Conservation (phyloP, 805 yeast genomes). For the Starmera caribaea region DNA sequence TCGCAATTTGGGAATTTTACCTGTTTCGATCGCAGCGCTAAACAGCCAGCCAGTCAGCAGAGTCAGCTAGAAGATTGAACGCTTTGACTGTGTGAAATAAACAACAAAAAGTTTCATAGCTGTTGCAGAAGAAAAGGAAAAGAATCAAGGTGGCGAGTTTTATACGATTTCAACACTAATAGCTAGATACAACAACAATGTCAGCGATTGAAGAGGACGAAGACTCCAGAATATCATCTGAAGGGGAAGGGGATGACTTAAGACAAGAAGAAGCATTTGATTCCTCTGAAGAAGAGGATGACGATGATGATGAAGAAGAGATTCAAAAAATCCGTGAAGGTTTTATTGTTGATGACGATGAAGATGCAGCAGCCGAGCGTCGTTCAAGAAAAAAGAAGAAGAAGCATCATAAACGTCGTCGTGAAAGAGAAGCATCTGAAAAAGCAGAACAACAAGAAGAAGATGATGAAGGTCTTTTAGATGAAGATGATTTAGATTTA, state of each 20-base stretch:
- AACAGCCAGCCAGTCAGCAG: too few relatives aligned
- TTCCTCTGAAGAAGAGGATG: conserved; percentile 87
- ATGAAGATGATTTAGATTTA: conserved; percentile 91
- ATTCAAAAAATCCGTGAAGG: conserved; percentile 78
- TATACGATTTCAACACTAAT: too few relatives aligned
- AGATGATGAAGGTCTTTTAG: conserved; percentile 61
- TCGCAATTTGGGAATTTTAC: too few relatives aligned
- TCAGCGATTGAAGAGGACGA: conserved; percentile 13
- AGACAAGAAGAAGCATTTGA: conserved; percentile 32
- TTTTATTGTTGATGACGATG: conserved; percentile 89
- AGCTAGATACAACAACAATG: conserved; percentile 4
- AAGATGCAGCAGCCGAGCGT: conserved; percentile 41
- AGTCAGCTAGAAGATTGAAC: too few relatives aligned
- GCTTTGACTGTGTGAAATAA: too few relatives aligned
- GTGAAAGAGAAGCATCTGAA: background rate
- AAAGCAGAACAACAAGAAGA: conserved; percentile 30
- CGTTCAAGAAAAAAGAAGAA: conserved; percentile 26
- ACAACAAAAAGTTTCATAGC: too few relatives aligned
- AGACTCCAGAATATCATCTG: conserved; percentile 13
- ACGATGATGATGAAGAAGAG: conserved; percentile 88
- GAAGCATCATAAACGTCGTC: conserved; percentile 24
- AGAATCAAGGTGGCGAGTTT: too few relatives aligned
- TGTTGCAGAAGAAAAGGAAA: too few relatives aligned
- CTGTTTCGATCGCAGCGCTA: too few relatives aligned
- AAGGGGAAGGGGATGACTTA: conserved; percentile 36